Percentiles rank a stretch among this genome's conserved stretches.
Conservation (phyloP, 140 eudicot species). For the Bidens hawaiensis region DNA sequence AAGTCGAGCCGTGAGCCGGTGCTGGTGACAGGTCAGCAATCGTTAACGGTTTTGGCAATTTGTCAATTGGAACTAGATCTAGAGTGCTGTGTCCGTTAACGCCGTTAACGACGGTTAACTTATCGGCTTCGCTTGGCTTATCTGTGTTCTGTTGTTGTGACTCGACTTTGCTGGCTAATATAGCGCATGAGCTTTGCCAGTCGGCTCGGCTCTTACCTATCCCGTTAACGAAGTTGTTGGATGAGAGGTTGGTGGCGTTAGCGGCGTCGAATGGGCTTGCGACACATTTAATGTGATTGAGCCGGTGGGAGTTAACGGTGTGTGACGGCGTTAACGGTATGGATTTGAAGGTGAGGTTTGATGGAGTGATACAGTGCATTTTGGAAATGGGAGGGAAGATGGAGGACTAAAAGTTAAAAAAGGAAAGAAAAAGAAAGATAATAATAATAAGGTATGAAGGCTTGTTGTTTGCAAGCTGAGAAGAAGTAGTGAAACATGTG, state of each 20-base stretch:
- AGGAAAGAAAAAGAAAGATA: not conserved
- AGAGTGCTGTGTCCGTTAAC: constrained; percentile 52
- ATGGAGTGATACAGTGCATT: constrained; percentile 39
- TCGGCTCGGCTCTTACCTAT: constrained; percentile 58
- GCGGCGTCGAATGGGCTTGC: constrained; percentile 46
- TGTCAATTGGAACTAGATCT: constrained; percentile 62
- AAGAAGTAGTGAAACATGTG: too few species aligned
- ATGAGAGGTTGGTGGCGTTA: not conserved
- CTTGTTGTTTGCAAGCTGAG: too few species aligned
- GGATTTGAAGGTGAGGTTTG: constrained; percentile 29
- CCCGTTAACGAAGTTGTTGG: constrained; percentile 31
- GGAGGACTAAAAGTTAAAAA: not conserved
- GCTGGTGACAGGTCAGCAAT: too few species aligned
- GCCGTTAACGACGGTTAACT: constrained; percentile 50
- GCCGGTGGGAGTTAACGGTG: constrained; percentile 16
- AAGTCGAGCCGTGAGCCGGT: too few species aligned
- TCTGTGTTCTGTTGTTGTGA: constrained; percentile 63
- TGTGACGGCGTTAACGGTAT: constrained; percentile 8
- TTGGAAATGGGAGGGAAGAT: not conserved
- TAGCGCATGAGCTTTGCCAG: constrained; percentile 97
- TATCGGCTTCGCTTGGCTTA: constrained; percentile 36
- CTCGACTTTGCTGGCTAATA: constrained; percentile 68
- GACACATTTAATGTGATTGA: constrained; percentile 27
- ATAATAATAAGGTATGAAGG: too few species aligned
- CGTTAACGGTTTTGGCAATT: constrained; percentile 60